These are phyloP conservation scores for Clavaria fumosa DNA, from an alignment of 768 basidiomycete species.

Conservation along the genomic window DNA sequence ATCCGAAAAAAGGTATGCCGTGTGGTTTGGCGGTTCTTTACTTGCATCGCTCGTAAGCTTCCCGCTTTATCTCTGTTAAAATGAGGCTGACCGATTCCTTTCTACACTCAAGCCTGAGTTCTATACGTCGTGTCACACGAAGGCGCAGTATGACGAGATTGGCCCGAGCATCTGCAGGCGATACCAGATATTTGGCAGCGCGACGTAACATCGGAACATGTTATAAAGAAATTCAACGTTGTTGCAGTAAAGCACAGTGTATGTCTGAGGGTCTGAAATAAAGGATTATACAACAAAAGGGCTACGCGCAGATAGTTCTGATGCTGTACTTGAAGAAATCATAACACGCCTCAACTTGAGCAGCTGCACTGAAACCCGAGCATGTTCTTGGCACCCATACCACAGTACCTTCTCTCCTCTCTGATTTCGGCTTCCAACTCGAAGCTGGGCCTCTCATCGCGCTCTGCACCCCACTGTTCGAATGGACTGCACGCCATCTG, in stretches of 20 bases:
- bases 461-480: conserved; percentile 76
- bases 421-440: conserved; percentile 40
- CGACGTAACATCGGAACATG: conserved; percentile 32
- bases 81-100: neutral
- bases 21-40: conserved; percentile 96
- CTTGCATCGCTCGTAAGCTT: conserved; percentile 74
- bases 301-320: too few relatives aligned
- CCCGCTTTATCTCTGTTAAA: neutral
- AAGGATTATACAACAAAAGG: too few relatives aligned
- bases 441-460: conserved; percentile 27
- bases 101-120: conserved; percentile 76
- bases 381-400: conserved; percentile 58
- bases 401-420: conserved; percentile 66
- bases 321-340: too few relatives aligned
- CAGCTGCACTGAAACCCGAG: conserved; percentile 91
- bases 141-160: conserved; percentile 88
- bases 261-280: too few relatives aligned
- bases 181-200: conserved; percentile 88
- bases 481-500: conserved; percentile 86
- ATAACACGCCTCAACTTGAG: conserved; percentile 70
- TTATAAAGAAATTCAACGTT: too few relatives aligned
- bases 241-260: too few relatives aligned
- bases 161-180: conserved; percentile 85
- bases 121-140: conserved; percentile 86
- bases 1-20: conserved; percentile 49